Conservation (phyloP, 2,329 filamentous ascomycete genomes). For the Verticillium nonalfalfae region DNA sequence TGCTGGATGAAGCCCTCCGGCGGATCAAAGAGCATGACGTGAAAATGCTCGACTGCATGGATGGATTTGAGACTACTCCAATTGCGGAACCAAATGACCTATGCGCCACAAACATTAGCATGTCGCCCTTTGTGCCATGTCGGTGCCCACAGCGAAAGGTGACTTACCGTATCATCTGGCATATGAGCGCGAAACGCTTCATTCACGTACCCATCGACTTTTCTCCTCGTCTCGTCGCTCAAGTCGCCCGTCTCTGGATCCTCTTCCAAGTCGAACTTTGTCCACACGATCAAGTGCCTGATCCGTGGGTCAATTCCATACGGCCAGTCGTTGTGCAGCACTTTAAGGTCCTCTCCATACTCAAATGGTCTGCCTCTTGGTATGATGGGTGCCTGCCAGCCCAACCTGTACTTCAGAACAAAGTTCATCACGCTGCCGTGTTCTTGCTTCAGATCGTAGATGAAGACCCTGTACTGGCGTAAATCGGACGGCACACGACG, state of each 20-base stretch:
- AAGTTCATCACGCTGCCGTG: conserved; percentile 77
- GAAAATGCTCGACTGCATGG: conserved; percentile 85
- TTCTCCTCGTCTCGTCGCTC: conserved; percentile 52
- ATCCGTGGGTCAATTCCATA: conserved; percentile 77
- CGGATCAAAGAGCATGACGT: conserved; percentile 82
- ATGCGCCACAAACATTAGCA: not conserved
- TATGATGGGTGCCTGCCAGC: conserved; percentile 51
- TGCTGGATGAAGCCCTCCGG: conserved; percentile 61
- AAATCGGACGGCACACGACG: conserved; percentile 72
- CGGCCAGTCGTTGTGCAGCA: conserved; percentile 89
- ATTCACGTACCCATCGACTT: conserved; percentile 67
- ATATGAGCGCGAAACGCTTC: conserved; percentile 55
- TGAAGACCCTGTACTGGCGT: conserved; percentile 69
- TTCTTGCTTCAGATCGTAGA: conserved; percentile 52
- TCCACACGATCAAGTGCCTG: conserved; percentile 87
- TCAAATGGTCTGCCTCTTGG: conserved; percentile 12
- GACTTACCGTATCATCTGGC: conserved; percentile 44
- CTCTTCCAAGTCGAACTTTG: conserved; percentile 74
- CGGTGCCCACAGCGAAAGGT: not conserved
- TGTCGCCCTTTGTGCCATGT: not conserved
- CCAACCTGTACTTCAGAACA: conserved; percentile 62
- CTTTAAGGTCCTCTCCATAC: conserved; percentile 53
- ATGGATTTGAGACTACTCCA: conserved; percentile 82
- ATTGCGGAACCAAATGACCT: conserved; percentile 75
- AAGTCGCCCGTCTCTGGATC: conserved; percentile 60